These are phyloP conservation scores for Backusella morwellensis DNA, from an alignment of 192 early-diverging fungal genomes.

Conservation along the genomic window DNA sequence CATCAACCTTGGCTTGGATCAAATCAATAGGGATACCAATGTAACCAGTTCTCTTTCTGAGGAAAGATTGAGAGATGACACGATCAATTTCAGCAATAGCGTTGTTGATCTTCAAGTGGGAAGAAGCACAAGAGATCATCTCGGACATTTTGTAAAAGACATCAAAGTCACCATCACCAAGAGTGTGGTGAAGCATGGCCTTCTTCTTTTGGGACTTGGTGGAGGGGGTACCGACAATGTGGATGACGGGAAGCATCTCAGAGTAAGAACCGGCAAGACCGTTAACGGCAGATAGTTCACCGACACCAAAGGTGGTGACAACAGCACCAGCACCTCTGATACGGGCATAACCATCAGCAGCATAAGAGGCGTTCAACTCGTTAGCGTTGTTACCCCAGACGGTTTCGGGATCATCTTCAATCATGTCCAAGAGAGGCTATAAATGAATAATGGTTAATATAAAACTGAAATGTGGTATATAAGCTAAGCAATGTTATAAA, in stretches of 20 bases:
- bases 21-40: conserved; percentile 48
- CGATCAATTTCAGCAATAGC: conserved; percentile 44
- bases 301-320: conserved; percentile 48
- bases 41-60: conserved; percentile 23
- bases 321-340: conserved; percentile 38
- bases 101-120: conserved; percentile 27
- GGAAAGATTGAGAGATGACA: conserved; percentile 21
- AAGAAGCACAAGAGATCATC: conserved; percentile 39
- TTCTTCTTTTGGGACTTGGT: conserved; percentile 42
- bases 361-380: conserved; percentile 44
- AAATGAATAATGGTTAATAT: not conserved
- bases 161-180: conserved; percentile 47
- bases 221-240: conserved; percentile 49
- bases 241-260: conserved; percentile 50
- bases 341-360: conserved; percentile 48
- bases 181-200: conserved; percentile 47
- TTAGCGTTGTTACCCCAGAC: conserved; percentile 42
- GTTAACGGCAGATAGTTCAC: conserved; percentile 42
- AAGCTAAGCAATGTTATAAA: not conserved
- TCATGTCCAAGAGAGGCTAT: conserved; percentile 26
- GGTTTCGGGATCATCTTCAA: conserved; percentile 36
- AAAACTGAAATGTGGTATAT: not conserved
- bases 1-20: conserved; percentile 17
- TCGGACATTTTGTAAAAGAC: conserved; percentile 43
- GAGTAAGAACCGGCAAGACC: conserved; percentile 47